A percentile compares a stretch with the other conserved stretches of the same genome.
phyloP scores from a whole-genome alignment of 352 stramenopile species.

The Pythium plurisporium region DNA sequence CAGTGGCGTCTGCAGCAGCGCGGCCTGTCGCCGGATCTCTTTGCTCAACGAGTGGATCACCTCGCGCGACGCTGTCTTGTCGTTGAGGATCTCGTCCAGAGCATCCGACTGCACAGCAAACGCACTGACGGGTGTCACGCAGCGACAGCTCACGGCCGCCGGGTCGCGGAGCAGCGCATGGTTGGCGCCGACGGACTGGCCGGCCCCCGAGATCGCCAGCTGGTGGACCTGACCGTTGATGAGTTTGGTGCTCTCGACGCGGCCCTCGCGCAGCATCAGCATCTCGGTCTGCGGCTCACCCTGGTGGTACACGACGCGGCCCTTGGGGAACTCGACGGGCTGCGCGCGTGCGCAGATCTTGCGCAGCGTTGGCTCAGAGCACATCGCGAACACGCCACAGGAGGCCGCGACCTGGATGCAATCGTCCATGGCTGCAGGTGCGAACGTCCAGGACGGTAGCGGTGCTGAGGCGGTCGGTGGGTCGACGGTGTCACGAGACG shows the following conservation, averaged over 20 bases:
- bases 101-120: constrained; percentile 68
- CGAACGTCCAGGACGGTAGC: background rate
- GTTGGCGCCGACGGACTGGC: constrained; percentile 69
- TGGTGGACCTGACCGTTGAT: constrained; percentile 84
- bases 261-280: constrained; percentile 64
- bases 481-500: background rate
- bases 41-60: constrained; percentile 86
- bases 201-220: constrained; percentile 43
- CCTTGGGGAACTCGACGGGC: constrained; percentile 66
- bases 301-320: constrained; percentile 74
- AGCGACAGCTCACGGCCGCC: constrained; percentile 72
- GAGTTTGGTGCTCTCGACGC: constrained; percentile 68
- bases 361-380: constrained; percentile 74
- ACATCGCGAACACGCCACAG: constrained; percentile 78
- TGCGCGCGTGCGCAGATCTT: constrained; percentile 65
- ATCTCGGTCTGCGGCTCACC: constrained; percentile 77
- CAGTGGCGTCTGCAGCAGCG: constrained; percentile 83
- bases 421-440: constrained; percentile 42
- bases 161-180: constrained; percentile 78
- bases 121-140: constrained; percentile 69
- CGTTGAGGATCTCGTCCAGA: constrained; percentile 70
- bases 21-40: constrained; percentile 84
- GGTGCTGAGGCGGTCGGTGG: background rate
- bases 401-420: constrained; percentile 59
- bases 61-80: constrained; percentile 71